These are phyloP conservation scores for Metschnikowia orientalis DNA, from an alignment of 805 yeast species.

Conservation along the genomic window DNA sequence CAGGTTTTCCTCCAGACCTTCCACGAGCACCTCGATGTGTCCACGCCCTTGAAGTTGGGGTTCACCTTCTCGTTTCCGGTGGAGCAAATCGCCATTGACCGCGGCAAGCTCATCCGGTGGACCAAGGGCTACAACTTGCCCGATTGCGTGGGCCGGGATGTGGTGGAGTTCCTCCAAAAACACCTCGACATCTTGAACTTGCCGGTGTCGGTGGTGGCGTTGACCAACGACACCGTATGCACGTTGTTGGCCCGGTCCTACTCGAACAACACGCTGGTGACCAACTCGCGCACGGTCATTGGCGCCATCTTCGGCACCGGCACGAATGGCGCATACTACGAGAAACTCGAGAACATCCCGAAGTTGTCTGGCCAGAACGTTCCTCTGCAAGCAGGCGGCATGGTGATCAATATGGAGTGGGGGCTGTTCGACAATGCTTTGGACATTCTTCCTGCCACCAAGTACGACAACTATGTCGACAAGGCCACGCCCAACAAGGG, in stretches of 20 bases:
- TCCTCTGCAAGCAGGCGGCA: constrained; percentile 42
- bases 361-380: constrained; percentile 49
- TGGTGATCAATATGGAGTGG: constrained; percentile 97
- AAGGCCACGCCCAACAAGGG: constrained; percentile 74
- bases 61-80: constrained; percentile 95
- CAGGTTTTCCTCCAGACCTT: constrained; percentile 59
- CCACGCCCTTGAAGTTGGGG: constrained; percentile 60
- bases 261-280: constrained; percentile 54
- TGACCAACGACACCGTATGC: constrained; percentile 96
- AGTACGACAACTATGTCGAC: constrained; percentile 72
- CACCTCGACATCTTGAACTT: constrained; percentile 57
- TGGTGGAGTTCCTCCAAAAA: constrained; percentile 66
- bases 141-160: constrained; percentile 82
- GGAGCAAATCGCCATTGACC: constrained; percentile 71
- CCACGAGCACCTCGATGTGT: constrained; percentile 45
- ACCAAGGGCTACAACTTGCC: constrained; percentile 89
- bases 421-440: constrained; percentile 91
- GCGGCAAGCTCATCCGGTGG: constrained; percentile 89
- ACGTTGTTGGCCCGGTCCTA: constrained; percentile 87
- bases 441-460: constrained; percentile 68
- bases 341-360: constrained; percentile 64
- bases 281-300: constrained; percentile 70
- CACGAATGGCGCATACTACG: constrained; percentile 93
- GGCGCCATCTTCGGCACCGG: constrained; percentile 98
- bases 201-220: constrained; percentile 74